Evolutionary conservation across 768 basidiomycete species (phyloP).

Genomic region (Macrolepiota dolichaula): DNA sequence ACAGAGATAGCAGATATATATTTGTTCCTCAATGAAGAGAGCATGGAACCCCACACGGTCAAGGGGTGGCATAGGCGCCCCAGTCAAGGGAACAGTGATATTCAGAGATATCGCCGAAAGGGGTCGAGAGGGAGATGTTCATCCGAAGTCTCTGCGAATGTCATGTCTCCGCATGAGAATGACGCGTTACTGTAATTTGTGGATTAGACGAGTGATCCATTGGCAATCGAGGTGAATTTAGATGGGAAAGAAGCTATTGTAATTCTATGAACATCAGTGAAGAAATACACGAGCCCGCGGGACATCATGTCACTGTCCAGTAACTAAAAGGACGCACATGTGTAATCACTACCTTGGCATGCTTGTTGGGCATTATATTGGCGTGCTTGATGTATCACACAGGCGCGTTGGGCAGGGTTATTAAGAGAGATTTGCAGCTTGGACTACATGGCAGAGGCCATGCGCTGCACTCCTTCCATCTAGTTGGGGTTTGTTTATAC

Average conservation of each 20-base stretch:
- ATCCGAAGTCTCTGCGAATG: conserved; percentile 34
- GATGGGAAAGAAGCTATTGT: neutral
- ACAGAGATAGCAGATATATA: conserved; percentile 24
- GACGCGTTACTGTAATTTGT: neutral
- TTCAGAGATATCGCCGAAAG: conserved; percentile 38
- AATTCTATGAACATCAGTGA: neutral
- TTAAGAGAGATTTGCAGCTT: neutral
- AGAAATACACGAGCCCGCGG: neutral
- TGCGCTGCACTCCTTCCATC: neutral
- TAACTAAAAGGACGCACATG: neutral
- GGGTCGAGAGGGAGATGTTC: conserved; percentile 21
- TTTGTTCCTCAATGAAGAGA: conserved; percentile 11
- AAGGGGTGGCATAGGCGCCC: conserved; percentile 29
- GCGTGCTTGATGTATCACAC: neutral
- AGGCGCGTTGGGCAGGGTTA: neutral
- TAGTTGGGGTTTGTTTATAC: neutral
- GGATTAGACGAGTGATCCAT: neutral
- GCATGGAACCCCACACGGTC: conserved; percentile 19
- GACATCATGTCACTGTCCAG: neutral
- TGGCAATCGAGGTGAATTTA: neutral
- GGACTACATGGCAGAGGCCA: neutral
- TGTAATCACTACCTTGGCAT: neutral
- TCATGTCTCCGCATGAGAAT: conserved; percentile 15
- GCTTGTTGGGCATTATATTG: neutral
- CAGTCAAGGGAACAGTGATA: conserved; percentile 20